Base-by-base conservation (phyloP, 176 grass and related monocot genomes). In the Ananas comosus region DNA sequence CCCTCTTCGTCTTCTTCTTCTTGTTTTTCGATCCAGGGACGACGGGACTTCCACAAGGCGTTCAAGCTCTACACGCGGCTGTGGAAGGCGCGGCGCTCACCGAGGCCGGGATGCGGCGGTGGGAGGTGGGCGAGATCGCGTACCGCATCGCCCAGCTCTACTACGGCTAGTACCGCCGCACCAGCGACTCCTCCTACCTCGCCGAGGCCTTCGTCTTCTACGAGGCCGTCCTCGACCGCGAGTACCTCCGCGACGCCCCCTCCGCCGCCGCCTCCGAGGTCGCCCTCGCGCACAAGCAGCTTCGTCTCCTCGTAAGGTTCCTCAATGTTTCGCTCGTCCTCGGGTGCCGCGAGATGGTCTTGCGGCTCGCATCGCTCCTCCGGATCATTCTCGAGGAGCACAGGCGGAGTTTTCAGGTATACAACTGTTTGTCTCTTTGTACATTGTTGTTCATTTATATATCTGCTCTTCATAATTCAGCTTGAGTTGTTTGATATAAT, bases 261-360 rank as follows among this genome's bases (percentile, higher is more conserved):
- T 48, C 67, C 11, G 49, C 71, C 51, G 49, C 71, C 51, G 68
- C 51, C n/a, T 69, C 79, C 72, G 86, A 85, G 13, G 66, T 82
- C 72, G 53, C 85, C 27, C 47, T 81, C 48, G 77, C 81, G 51
- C 84, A 81, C 74, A 92, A 92, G 74, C 89, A 92, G 79, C 85
- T 97, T 65, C 84, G 89, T 68, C 92, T 97, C 83, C 86, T 97
- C 66, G 89, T 87, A 71, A 85, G 86, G 80, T 96, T 92, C 74
- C 68, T 96, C 24, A 85, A 88, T 48, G 86, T 96, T n/a, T 88
- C 86, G 19, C 88, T 96, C 64, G 74, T 92, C 63, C 86, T 96
- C 52, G 69, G 74, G 52, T 75, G 86, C 66, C 84, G 81, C 47
- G 77, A 83, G 22, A 79, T 87, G 57, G 85, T 83, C 14, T 64